A percentile compares a stretch with the other conserved stretches of the same genome.
Evolutionary conservation across 177 flowering plant genomes (phyloP).

Genomic region (Vitis hybrid): DNA sequence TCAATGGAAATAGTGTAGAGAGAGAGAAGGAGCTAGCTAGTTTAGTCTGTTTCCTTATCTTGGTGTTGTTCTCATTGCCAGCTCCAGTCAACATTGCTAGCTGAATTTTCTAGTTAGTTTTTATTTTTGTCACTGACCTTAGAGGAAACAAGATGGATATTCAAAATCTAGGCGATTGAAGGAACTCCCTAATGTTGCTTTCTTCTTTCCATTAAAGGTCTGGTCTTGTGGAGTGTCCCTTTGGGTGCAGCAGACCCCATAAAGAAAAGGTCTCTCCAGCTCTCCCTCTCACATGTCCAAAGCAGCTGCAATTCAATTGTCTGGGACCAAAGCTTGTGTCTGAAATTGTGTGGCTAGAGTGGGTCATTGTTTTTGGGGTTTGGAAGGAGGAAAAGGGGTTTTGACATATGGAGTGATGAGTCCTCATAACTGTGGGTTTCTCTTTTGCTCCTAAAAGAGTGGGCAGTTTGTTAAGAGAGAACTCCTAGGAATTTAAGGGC

Average conservation of each 20-base stretch:
- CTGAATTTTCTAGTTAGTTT: not conserved
- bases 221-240: slow-evolving; percentile 4
- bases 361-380: not conserved
- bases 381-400: not conserved
- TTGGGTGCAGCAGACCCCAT: slow-evolving; percentile 1
- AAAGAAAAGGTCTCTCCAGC: slow-evolving; percentile 3
- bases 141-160: slow-evolving; percentile 3
- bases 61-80: slow-evolving; percentile 9
- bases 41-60: not conserved
- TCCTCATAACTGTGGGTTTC: not conserved
- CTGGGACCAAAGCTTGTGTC: not conserved
- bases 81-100: slow-evolving; percentile 10
- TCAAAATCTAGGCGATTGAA: not conserved
- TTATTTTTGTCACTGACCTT: slow-evolving; percentile 10
- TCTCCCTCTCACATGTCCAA: not conserved
- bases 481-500: slow-evolving; percentile 8
- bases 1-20: slow-evolving; percentile 2
- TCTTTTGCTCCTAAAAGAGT: slow-evolving; percentile 3
- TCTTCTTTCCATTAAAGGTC: slow-evolving; percentile 20
- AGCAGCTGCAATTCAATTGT: not conserved
- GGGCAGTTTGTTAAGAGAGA: not conserved
- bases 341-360: not conserved
- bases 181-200: slow-evolving; percentile 5
- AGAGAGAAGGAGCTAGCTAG: slow-evolving; percentile 2
- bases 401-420: not conserved